These are phyloP conservation scores for Alternaria hordeiaustralica DNA, from an alignment of 2,329 filamentous ascomycete species.

Conservation along the genomic window DNA sequence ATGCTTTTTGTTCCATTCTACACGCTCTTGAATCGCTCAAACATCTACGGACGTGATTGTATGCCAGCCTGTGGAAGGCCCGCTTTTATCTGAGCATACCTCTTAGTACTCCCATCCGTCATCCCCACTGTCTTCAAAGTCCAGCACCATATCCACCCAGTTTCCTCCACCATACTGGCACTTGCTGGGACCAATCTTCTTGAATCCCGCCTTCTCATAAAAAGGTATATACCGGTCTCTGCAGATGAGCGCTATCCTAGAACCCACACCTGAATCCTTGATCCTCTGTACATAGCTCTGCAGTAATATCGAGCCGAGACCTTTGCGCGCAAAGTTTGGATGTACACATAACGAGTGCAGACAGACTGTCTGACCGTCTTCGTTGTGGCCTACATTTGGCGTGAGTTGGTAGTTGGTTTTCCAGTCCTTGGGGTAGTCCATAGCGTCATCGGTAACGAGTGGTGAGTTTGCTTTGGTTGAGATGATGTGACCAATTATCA, in stretches of 20 bases:
- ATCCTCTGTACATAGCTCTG: slow-evolving; percentile 80
- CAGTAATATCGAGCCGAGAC: slow-evolving; percentile 76
- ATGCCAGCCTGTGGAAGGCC: not conserved
- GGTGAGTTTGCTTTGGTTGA: slow-evolving; percentile 71
- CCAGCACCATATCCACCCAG: slow-evolving; percentile 79
- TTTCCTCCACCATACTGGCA: slow-evolving; percentile 77
- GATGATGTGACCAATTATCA: slow-evolving; percentile 79
- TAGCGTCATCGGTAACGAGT: slow-evolving; percentile 75
- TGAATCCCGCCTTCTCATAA: slow-evolving; percentile 78
- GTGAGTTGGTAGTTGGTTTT: slow-evolving; percentile 50
- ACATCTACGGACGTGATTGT: not conserved
- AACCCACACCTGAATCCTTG: slow-evolving; percentile 70
- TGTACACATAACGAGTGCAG: slow-evolving; percentile 84
- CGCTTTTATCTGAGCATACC: not conserved
- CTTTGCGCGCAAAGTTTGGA: slow-evolving; percentile 75
- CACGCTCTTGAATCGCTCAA: not conserved
- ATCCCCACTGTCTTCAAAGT: slow-evolving; percentile 28
- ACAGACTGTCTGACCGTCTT: slow-evolving; percentile 75
- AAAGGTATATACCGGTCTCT: slow-evolving; percentile 76
- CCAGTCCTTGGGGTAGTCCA: slow-evolving; percentile 76
- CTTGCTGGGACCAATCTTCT: slow-evolving; percentile 70
- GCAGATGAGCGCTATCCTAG: slow-evolving; percentile 77
- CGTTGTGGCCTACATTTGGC: slow-evolving; percentile 68
- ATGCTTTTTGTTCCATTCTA: not conserved
- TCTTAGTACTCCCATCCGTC: slow-evolving; percentile 9